A percentile compares a stretch with the other conserved stretches of the same genome.
phyloP scores from a whole-genome alignment of 345 rosid genomes.

The Orychophragmus violaceus region DNA sequence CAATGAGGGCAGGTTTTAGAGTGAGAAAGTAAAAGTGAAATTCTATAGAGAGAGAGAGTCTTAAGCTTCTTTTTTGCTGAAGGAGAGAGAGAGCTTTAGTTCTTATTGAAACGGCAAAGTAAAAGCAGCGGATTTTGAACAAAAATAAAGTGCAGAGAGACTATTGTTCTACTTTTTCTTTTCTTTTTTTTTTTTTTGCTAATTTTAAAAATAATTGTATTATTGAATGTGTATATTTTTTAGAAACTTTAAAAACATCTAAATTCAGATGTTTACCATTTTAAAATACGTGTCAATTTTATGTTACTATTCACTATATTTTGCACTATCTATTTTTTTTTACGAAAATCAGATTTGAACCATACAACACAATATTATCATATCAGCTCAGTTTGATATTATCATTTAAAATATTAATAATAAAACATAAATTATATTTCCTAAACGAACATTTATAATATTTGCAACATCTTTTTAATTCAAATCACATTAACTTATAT shows the following conservation, averaged over 20 bases:
- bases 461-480: slow-evolving; percentile 8
- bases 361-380: too few relatives aligned
- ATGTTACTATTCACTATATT: too few relatives aligned
- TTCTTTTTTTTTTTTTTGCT: not conserved
- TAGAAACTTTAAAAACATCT: not conserved
- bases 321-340: too few relatives aligned
- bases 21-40: slow-evolving; percentile 25
- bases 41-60: slow-evolving; percentile 17
- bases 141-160: slow-evolving; percentile 21
- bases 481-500: not conserved
- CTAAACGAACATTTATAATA: not conserved
- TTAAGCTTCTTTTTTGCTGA: not conserved
- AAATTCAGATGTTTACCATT: too few relatives aligned
- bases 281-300: too few relatives aligned
- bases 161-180: not conserved
- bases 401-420: too few relatives aligned
- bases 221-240: not conserved
- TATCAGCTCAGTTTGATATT: too few relatives aligned
- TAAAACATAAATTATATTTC: slow-evolving; percentile 8
- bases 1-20: slow-evolving; percentile 27
- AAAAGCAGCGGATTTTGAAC: slow-evolving; percentile 25
- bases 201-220: not conserved
- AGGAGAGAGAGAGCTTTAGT: slow-evolving; percentile 35
- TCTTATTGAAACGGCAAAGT: slow-evolving; percentile 58
- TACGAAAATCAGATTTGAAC: too few relatives aligned